Conservation (phyloP, 2,329 filamentous ascomycete species). For the Aspergillus vadensis region DNA sequence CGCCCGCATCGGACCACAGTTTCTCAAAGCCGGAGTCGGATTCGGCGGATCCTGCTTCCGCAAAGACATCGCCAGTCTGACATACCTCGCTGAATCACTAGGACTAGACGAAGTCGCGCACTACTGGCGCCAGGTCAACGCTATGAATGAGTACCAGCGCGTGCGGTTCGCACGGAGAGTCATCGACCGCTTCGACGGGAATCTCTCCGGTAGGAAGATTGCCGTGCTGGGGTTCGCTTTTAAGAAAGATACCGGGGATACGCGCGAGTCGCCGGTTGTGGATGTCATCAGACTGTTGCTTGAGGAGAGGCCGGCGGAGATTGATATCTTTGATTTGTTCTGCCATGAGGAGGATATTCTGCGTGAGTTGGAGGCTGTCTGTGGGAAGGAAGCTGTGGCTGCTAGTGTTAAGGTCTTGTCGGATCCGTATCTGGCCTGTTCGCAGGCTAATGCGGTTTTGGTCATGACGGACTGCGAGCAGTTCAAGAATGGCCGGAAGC, state of each 20-base stretch:
- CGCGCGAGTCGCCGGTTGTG: constrained; percentile 69
- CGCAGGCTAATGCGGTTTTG: constrained; percentile 50
- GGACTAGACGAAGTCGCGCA: constrained; percentile 70
- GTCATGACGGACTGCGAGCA: constrained; percentile 58
- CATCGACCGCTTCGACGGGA: constrained; percentile 68
- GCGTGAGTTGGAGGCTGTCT: constrained; percentile 36
- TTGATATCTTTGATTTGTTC: constrained; percentile 69
- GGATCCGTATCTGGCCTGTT: constrained; percentile 50
- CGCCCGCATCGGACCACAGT: constrained; percentile 69
- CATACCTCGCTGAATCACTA: constrained; percentile 71
- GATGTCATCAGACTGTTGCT: constrained; percentile 67
- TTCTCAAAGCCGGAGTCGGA: constrained; percentile 73
- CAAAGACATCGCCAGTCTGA: constrained; percentile 74
- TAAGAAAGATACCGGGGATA: constrained; percentile 78
- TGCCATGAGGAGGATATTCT: constrained; percentile 44
- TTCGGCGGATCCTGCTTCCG: constrained; percentile 82
- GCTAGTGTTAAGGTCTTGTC: constrained; percentile 40
- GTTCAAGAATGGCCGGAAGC: constrained; percentile 40
- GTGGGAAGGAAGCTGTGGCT: neutral
- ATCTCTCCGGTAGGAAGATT: constrained; percentile 69
- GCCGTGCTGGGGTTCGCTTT: constrained; percentile 75
- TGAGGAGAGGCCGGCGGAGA: constrained; percentile 63
- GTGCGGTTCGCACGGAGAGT: constrained; percentile 68
- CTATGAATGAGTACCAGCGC: constrained; percentile 75
- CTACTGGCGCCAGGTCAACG: constrained; percentile 74